Evolutionary conservation across 352 stramenopile genomes (phyloP), one percentile per base, ranked within the genome.

Genomic region (Phytopythium helicoides): DNA sequence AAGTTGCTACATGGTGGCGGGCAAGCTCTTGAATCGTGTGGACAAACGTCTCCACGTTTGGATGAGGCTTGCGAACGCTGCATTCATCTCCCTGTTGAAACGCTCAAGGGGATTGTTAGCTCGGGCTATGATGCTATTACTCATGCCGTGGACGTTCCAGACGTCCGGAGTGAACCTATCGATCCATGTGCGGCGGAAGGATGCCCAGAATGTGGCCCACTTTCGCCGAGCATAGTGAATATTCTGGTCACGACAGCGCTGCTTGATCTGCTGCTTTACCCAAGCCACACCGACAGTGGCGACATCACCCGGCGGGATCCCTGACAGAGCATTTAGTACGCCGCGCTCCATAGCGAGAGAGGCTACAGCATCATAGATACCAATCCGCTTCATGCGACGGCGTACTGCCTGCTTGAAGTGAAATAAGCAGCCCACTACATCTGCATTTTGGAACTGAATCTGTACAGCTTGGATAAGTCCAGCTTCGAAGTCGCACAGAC

Each of bases 381-480:
- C n/a, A 15, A 64, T 21, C 15, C 48, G 50, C 1, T 44, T 16
- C 61, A 65, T 66, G 14, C 33, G 38, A 8, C 55, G 40, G 2
- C 48, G 44, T 3, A 64, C 39, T 1, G 54, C 54, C 15, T 71
- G 58, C 50, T 67, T 71, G 48, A 64, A 60, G 19, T 68, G 55
- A 46, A 71, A 68, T 8, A 68, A 40, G 25, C 50, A 68, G 0
- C 50, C 41, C 26, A 60, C 35, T 1, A 34, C 10, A 4, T 37
- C 9, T 0, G 52, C 46, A 1, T 38, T 36, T 7, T 28, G 47
- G 46, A 57, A 68, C 12, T 68, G 46, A 8, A 57, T 36, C 18
- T 21, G 10, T 23, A 52, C 51, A 8, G 47, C 44, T 2, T 34
- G 21, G n/a, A 66, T 62, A 10, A 68, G 18, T 2, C 28, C 55